These are phyloP conservation scores for Komagataella populi DNA, from an alignment of 805 yeast genomes.

Conservation along the genomic window DNA sequence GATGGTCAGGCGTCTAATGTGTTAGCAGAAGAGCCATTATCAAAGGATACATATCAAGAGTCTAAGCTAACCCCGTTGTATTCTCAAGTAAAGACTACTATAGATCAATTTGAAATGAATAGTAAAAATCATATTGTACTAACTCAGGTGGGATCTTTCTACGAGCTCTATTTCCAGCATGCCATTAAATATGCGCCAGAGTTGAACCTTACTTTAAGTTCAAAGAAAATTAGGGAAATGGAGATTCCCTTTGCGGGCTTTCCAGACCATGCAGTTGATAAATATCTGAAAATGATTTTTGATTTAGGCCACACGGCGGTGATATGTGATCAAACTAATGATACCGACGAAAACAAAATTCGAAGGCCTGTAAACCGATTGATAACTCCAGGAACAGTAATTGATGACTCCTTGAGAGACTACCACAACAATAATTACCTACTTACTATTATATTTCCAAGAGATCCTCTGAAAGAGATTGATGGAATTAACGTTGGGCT, in stretches of 20 bases:
- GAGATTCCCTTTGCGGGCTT: slow-evolving; percentile 84
- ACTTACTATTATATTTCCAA: slow-evolving; percentile 50
- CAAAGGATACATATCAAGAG: not conserved
- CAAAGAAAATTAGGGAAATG: slow-evolving; percentile 27
- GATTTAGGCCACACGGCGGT: slow-evolving; percentile 63
- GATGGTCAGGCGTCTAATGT: not conserved
- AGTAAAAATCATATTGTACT: slow-evolving; percentile 34
- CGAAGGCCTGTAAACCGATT: slow-evolving; percentile 66
- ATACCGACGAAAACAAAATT: slow-evolving; percentile 20
- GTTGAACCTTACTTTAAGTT: slow-evolving; percentile 61
- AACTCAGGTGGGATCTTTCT: slow-evolving; percentile 79
- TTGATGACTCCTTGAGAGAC: slow-evolving; percentile 76
- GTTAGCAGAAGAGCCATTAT: not conserved
- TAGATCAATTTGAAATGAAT: slow-evolving; percentile 11
- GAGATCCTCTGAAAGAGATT: slow-evolving; percentile 22
- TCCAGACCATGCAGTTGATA: slow-evolving; percentile 57
- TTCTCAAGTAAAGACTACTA: slow-evolving; percentile 14
- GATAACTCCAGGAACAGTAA: slow-evolving; percentile 84
- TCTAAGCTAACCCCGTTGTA: slow-evolving; percentile 14
- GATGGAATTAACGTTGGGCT: slow-evolving; percentile 45
- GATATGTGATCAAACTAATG: slow-evolving; percentile 53
- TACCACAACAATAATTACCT: slow-evolving; percentile 59
- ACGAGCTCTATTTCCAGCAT: slow-evolving; percentile 80
- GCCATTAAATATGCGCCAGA: slow-evolving; percentile 63
- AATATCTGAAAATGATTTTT: slow-evolving; percentile 64